phyloP scores from a whole-genome alignment of 805 yeast genomes.

The Pichia rugopelliculosa region DNA sequence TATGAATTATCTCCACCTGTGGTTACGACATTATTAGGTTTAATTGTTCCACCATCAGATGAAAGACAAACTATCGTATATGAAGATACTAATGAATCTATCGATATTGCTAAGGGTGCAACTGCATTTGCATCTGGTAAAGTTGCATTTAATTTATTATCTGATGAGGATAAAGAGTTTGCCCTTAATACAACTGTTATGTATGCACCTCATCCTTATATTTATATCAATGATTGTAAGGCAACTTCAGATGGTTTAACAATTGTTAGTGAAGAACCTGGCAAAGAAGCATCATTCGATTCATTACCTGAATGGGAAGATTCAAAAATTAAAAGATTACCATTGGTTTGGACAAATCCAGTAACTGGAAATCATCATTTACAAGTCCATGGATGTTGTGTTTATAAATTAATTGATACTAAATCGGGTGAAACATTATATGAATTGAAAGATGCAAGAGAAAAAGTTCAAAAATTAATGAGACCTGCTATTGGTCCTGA shows the following conservation, averaged over 20 bases:
- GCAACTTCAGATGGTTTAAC: conserved; percentile 86
- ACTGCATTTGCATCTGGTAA: conserved; percentile 87
- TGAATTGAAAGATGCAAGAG: conserved; percentile 66
- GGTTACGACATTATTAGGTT: conserved; percentile 77
- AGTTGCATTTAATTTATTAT: conserved; percentile 59
- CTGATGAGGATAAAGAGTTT: conserved; percentile 62
- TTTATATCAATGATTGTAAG: conserved; percentile 68
- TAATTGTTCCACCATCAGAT: conserved; percentile 66
- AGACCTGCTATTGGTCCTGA: conserved; percentile 77
- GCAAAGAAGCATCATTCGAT: conserved; percentile 58
- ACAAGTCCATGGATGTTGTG: conserved; percentile 86
- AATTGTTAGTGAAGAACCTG: conserved; percentile 61
- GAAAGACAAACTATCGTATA: conserved; percentile 59
- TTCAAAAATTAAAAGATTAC: conserved; percentile 65
- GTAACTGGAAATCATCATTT: conserved; percentile 75
- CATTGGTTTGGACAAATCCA: conserved; percentile 90
- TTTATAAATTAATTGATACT: conserved; percentile 49
- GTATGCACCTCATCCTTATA: conserved; percentile 91
- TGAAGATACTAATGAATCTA: conserved; percentile 55
- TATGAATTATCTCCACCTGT: conserved; percentile 83
- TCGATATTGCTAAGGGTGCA: conserved; percentile 74
- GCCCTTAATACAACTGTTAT: conserved; percentile 76
- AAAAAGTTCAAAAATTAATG: conserved; percentile 66
- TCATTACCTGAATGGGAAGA: conserved; percentile 81
- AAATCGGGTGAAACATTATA: conserved; percentile 53